Percentiles rank a stretch among this genome's conserved stretches.
Evolutionary conservation across 1,284 basidiomycete genomes (phyloP).

Genomic region (Microbotryum intermedium): DNA sequence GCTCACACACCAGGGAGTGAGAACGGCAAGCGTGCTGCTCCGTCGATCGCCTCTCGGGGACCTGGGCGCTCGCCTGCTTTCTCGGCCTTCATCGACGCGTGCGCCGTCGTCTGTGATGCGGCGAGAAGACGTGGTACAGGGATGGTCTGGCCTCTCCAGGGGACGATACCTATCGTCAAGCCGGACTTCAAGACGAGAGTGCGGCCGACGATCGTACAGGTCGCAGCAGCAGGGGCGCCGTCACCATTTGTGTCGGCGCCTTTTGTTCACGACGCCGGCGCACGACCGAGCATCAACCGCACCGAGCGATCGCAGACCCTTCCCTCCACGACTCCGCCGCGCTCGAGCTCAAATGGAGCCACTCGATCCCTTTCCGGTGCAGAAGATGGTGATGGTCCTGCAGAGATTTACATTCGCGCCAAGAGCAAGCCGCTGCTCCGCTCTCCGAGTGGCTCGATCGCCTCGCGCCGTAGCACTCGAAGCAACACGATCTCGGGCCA

Average conservation of each 20-base stretch:
- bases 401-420: too few species aligned
- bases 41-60: constrained; percentile 8
- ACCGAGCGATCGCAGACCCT: too few species aligned
- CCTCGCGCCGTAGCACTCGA: constrained; percentile 15
- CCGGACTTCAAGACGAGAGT: neutral
- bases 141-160: constrained; percentile 6
- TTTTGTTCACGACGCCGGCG: too few species aligned
- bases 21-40: neutral
- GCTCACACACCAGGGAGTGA: neutral
- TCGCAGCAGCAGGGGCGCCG: too few species aligned
- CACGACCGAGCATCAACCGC: too few species aligned
- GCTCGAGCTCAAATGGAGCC: too few species aligned
- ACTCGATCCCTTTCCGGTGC: too few species aligned
- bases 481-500: constrained; percentile 20
- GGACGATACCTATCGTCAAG: constrained; percentile 17
- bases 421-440: too few species aligned
- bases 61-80: neutral
- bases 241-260: too few species aligned
- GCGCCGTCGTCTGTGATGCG: constrained; percentile 17
- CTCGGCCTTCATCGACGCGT: constrained; percentile 15
- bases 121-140: constrained; percentile 20
- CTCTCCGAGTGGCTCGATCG: neutral
- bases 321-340: too few species aligned
- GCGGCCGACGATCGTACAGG: neutral
- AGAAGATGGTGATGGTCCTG: too few species aligned